Evolutionary conservation across 2,329 filamentous ascomycete species (phyloP).

Genomic region (Nemania sp.): DNA sequence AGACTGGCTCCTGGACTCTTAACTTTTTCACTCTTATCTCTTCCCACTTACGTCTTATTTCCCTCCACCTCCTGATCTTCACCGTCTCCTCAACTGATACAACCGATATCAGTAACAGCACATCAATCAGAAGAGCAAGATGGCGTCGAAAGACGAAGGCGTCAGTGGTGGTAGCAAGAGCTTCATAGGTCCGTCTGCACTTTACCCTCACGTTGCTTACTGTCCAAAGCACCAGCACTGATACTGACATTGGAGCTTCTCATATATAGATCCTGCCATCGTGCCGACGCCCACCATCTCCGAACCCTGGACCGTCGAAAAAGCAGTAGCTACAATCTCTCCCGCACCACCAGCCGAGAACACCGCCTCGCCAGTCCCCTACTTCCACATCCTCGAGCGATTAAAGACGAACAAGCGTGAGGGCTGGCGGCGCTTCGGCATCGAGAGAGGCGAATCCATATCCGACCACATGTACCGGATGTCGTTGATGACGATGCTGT

Average conservation of each 20-base stretch:
- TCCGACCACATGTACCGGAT: slow-evolving; percentile 99
- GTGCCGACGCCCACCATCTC: slow-evolving; percentile 46
- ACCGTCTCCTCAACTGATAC: too few species aligned
- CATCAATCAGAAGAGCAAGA: too few species aligned
- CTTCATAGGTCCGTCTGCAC: slow-evolving; percentile 19
- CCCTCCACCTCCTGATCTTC: too few species aligned
- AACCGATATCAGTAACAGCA: too few species aligned
- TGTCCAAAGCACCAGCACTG: neutral
- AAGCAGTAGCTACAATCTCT: slow-evolving; percentile 67
- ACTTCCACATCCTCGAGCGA: slow-evolving; percentile 92
- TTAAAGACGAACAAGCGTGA: slow-evolving; percentile 96
- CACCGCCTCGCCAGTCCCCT: slow-evolving; percentile 76
- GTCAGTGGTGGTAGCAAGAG: slow-evolving; percentile 3
- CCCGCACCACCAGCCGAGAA: slow-evolving; percentile 60
- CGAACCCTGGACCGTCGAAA: slow-evolving; percentile 58
- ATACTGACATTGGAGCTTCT: neutral
- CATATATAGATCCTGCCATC: slow-evolving; percentile 41
- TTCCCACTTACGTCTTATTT: too few species aligned
- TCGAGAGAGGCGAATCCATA: slow-evolving; percentile 82
- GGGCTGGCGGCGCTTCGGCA: slow-evolving; percentile 89
- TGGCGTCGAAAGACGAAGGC: too few species aligned
- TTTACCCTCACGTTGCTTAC: neutral
- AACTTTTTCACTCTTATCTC: too few species aligned
- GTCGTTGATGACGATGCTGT: slow-evolving; percentile 93
- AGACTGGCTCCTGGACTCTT: too few species aligned